A percentile compares a stretch with the other conserved stretches of the same genome.
Conservation (phyloP, 148 eudicot genomes). For the Cornus suecica region DNA sequence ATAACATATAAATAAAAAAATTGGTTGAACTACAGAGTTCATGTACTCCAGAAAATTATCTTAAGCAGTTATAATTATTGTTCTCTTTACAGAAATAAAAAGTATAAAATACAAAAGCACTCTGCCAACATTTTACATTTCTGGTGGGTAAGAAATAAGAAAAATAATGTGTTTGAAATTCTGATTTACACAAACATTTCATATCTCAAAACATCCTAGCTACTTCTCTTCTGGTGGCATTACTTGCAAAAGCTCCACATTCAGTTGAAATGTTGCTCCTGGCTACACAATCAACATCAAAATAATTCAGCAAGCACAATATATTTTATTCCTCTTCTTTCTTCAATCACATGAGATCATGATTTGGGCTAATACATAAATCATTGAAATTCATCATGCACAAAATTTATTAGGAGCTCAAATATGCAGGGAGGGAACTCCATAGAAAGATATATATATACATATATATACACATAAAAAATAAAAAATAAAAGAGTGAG, state of each 20-base stretch:
- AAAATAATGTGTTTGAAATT: not conserved
- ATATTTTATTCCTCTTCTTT: not conserved
- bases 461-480: too few relatives aligned
- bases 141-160: not conserved
- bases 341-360: not conserved
- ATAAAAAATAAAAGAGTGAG: too few relatives aligned
- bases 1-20: too few relatives aligned
- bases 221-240: slow-evolving; percentile 38
- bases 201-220: slow-evolving; percentile 9
- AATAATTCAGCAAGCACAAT: slow-evolving; percentile 1
- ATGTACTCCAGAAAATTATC: not conserved
- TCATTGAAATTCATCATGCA: not conserved
- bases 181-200: not conserved
- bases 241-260: slow-evolving; percentile 85
- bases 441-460: not conserved
- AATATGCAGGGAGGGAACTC: too few relatives aligned
- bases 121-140: not conserved
- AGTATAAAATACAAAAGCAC: not conserved
- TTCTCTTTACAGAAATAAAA: not conserved
- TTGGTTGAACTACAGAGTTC: not conserved
- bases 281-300: slow-evolving; percentile 53
- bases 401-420: not conserved
- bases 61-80: not conserved
- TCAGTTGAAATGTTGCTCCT: slow-evolving; percentile 86
- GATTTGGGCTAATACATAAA: not conserved